Evolutionary conservation across 805 yeast species (phyloP).

Genomic region (Starmerella kuoi): DNA sequence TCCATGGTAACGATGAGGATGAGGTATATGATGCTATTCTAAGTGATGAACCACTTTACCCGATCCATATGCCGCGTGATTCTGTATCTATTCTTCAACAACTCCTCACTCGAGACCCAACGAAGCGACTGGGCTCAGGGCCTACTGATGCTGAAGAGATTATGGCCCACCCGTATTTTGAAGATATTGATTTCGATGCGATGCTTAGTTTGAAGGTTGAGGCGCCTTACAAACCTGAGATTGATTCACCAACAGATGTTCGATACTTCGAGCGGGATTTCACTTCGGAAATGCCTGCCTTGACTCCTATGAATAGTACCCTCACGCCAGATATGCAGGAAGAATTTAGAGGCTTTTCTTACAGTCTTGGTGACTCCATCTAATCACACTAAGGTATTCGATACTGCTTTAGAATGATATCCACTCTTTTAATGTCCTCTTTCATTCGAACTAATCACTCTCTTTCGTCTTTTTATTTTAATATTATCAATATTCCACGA

Average conservation of each 20-base stretch:
- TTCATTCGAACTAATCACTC: neutral
- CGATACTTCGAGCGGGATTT: slow-evolving; percentile 90
- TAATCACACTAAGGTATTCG: slow-evolving; percentile 3
- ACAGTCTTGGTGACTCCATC: slow-evolving; percentile 31
- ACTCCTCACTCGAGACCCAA: slow-evolving; percentile 79
- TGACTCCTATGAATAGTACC: slow-evolving; percentile 87
- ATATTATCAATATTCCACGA: neutral
- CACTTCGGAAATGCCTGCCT: slow-evolving; percentile 84
- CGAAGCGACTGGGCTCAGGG: slow-evolving; percentile 71
- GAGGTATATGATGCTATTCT: slow-evolving; percentile 94
- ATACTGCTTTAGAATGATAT: neutral
- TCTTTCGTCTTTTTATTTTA: neutral
- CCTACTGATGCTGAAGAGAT: slow-evolving; percentile 83
- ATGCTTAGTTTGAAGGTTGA: slow-evolving; percentile 55
- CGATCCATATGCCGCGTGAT: slow-evolving; percentile 93
- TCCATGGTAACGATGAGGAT: slow-evolving; percentile 93
- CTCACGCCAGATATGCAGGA: slow-evolving; percentile 83
- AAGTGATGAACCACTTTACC: slow-evolving; percentile 92
- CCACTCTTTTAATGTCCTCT: neutral
- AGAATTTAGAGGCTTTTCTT: slow-evolving; percentile 93
- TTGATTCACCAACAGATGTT: slow-evolving; percentile 78
- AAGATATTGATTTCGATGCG: slow-evolving; percentile 81
- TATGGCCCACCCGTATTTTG: slow-evolving; percentile 91
- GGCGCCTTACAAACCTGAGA: slow-evolving; percentile 85
- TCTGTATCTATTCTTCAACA: slow-evolving; percentile 90